Evolutionary conservation across 1,284 basidiomycete species (phyloP).

Genomic region (Leccinum solheimii): DNA sequence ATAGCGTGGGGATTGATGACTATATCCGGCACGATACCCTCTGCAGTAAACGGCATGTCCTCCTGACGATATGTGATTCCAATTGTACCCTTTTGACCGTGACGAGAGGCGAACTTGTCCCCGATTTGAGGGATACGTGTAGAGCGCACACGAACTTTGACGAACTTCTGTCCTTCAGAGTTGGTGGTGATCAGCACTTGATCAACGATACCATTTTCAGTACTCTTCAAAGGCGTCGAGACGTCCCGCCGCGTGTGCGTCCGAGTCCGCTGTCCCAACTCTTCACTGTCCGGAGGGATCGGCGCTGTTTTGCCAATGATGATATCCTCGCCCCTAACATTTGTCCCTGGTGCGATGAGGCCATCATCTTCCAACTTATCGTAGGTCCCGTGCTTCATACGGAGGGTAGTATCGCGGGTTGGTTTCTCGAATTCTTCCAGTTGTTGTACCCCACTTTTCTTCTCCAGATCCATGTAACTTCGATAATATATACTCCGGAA

Average conservation of each 20-base stretch:
- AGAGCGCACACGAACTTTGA: slow-evolving; percentile 95
- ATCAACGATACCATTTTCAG: slow-evolving; percentile 97
- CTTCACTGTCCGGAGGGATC: slow-evolving; percentile 94
- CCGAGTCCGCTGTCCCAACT: slow-evolving; percentile 92
- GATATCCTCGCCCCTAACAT: slow-evolving; percentile 96
- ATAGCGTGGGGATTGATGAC: too few species aligned
- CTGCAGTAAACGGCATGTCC: slow-evolving; percentile 99
- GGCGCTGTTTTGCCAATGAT: slow-evolving; percentile 99
- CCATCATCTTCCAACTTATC: slow-evolving; percentile 98
- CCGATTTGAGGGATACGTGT: slow-evolving; percentile 97
- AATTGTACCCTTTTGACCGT: slow-evolving; percentile 99
- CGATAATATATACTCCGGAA: slow-evolving; percentile 99
- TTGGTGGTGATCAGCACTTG: slow-evolving; percentile 98
- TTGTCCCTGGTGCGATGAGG: slow-evolving; percentile 92
- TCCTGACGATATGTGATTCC: slow-evolving; percentile 99
- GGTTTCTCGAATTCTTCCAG: slow-evolving; percentile 98
- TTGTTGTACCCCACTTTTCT: slow-evolving; percentile 91
- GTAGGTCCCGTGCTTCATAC: slow-evolving; percentile 98
- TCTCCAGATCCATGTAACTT: slow-evolving; percentile 97
- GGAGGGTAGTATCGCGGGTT: slow-evolving; percentile 87
- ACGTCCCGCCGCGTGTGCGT: slow-evolving; percentile 92
- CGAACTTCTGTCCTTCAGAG: slow-evolving; percentile 95
- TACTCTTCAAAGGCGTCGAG: slow-evolving; percentile 96
- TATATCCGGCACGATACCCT: too few species aligned
- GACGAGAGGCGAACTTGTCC: slow-evolving; percentile 99